Evolutionary conservation across 495 filamentous ascomycete genomes (phyloP), one percentile per base, ranked within the genome.

Genomic region (Penicillium goetzii): DNA sequence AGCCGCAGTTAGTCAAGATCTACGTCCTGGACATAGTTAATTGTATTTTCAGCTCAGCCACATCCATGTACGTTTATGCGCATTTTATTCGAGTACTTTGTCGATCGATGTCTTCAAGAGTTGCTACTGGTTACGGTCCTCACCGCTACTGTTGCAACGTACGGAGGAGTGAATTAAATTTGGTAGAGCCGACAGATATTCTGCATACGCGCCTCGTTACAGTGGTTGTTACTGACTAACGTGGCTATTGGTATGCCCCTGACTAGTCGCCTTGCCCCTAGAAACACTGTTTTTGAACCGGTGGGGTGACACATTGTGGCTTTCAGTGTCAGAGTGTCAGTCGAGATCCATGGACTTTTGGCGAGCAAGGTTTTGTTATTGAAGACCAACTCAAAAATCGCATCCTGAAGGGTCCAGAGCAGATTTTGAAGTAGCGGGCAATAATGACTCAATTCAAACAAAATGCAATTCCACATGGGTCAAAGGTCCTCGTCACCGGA

Each of bases 401-500:
- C 33, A 14, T 4, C 36, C 15, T 11, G 1, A 14, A 15, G 36
- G 14, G 3, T 1, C 14, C 3, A 15, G 36, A 38, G 14, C 36
- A 38, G 14, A 15, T 38, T 38, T 1, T 14, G 3, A 15, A 1
- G 36, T 38, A 38, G 14, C 14, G 2, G 36, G 3, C 14, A 38
- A 38, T 3, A 38, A 38, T 38, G 36, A 38, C 36, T 38, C 12
- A 2, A 14, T 14, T 38, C 3, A 14, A 38, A 38, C 12, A 38
- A 17, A 7, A 15, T 2, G 36, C 36, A 17, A 38, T 59, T 43
- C 45, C 41, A 32, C 50, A 21, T 7, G 52, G 52, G 2, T 50
- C 52, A 3, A 52, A 52, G 3, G 34, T 56, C 17, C 52, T 87
- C 19, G 78, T 89, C 32, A 88, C 84, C 5, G 84, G 84, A n/a